Percentiles rank a stretch among this genome's conserved stretches.
Conservation (phyloP, 257 asterid genomes). For the Gentiana straminea region DNA sequence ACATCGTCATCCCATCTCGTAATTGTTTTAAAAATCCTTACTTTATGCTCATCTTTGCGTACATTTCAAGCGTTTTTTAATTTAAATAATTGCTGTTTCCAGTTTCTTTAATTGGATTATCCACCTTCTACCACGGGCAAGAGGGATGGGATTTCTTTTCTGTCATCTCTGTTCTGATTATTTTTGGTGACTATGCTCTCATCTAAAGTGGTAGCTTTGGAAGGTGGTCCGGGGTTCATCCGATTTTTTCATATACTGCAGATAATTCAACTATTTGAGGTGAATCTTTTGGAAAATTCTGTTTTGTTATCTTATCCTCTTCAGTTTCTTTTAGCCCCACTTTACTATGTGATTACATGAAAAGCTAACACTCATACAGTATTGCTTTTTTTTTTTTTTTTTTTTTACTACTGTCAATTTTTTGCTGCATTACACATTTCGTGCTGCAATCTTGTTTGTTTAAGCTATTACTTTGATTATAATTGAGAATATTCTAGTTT, state of each 20-base stretch:
- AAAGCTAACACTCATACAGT: conserved; percentile 6
- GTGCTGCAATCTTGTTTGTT: no score
- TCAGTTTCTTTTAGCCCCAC: neutral
- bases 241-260: conserved; percentile 45
- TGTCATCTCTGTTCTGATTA: conserved; percentile 26
- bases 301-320: neutral
- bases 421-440: conserved; percentile 1
- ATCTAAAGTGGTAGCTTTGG: conserved; percentile 37
- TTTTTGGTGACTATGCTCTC: conserved; percentile 39
- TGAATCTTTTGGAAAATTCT: conserved; percentile 15
- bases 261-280: conserved; percentile 53
- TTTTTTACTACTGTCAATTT: conserved; percentile 5
- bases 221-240: conserved; percentile 45
- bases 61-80: conserved; percentile 33
- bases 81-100: neutral
- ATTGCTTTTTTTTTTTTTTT: conserved; percentile 7
- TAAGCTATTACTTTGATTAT: no score
- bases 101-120: conserved; percentile 3
- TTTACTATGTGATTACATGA: neutral
- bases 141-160: conserved; percentile 30
- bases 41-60: conserved; percentile 34
- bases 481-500: no score
- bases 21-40: conserved; percentile 1
- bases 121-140: conserved; percentile 1
- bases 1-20: conserved; percentile 13